A percentile compares a stretch with the other conserved stretches of the same genome.
Evolutionary conservation across 805 yeast genomes (phyloP).

Genomic region (Alloascoidea hylecoeti): DNA sequence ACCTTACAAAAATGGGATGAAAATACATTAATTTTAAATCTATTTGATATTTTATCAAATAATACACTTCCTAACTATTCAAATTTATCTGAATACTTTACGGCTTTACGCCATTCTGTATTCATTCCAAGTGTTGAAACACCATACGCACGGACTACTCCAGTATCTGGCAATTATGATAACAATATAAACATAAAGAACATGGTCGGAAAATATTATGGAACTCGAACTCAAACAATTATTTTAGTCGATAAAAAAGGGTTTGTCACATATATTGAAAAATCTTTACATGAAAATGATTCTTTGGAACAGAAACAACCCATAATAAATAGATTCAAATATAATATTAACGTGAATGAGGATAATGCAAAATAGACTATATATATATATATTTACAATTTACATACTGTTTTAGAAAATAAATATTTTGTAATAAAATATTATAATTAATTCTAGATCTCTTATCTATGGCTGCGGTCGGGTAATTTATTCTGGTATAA

Average conservation of each 20-base stretch:
- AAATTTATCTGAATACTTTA: conserved; percentile 16
- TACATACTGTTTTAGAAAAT: too few species aligned
- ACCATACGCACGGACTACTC: too few species aligned
- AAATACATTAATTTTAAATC: conserved; percentile 26
- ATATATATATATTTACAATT: too few species aligned
- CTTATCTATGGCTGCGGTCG: too few species aligned
- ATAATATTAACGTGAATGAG: conserved; percentile 10
- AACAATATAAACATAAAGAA: conserved; percentile 13
- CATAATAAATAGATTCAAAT: conserved; percentile 12
- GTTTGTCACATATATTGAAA: conserved; percentile 45
- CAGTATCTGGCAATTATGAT: too few species aligned
- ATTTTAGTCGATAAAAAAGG: conserved; percentile 41
- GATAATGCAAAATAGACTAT: too few species aligned
- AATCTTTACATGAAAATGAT: conserved; percentile 30
- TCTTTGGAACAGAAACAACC: conserved; percentile 11
- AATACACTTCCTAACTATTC: conserved; percentile 18
- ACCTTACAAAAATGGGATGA: conserved; percentile 8
- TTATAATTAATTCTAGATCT: too few species aligned
- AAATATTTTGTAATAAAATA: too few species aligned
- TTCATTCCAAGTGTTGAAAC: conserved; percentile 68
- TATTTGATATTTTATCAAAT: conserved; percentile 42
- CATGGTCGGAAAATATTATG: conserved; percentile 46
- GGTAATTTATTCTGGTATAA: too few species aligned
- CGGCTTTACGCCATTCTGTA: conserved; percentile 39
- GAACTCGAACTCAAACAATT: conserved; percentile 81